These are phyloP conservation scores for Nicotiana attenuata DNA, from an alignment of 257 asterid genomes.

Conservation along the genomic window DNA sequence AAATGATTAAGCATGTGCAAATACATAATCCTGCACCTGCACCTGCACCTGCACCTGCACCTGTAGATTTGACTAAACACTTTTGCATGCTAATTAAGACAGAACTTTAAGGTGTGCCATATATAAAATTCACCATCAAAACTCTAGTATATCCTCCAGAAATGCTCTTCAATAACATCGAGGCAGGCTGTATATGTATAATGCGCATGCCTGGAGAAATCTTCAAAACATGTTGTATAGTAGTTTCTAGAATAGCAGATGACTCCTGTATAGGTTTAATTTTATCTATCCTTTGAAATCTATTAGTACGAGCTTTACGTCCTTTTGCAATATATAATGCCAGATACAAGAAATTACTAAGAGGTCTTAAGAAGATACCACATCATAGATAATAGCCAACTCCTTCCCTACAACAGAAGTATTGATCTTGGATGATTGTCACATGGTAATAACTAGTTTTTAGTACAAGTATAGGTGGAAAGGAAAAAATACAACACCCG, in stretches of 20 bases:
- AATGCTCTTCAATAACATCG: slow-evolving; percentile 49
- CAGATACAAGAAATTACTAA: slow-evolving; percentile 34
- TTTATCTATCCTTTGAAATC: slow-evolving; percentile 44
- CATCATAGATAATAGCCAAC: slow-evolving; percentile 41
- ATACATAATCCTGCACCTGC: not conserved
- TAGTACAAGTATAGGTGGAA: no score
- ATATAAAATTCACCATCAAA: slow-evolving; percentile 31
- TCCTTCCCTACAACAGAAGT: slow-evolving; percentile 34
- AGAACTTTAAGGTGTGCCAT: not conserved
- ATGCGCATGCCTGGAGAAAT: slow-evolving; percentile 30
- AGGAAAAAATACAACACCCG: no score
- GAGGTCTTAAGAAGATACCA: slow-evolving; percentile 37
- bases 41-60: no score
- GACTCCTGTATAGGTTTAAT: slow-evolving; percentile 38
- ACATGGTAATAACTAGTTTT: slow-evolving; percentile 2
- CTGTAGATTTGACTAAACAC: not conserved
- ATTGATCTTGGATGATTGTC: slow-evolving; percentile 47
- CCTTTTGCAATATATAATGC: slow-evolving; percentile 42
- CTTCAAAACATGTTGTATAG: slow-evolving; percentile 31
- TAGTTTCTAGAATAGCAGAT: slow-evolving; percentile 34
- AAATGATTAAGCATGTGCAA: not conserved
- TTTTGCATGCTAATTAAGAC: not conserved
- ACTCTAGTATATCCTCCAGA: slow-evolving; percentile 40
- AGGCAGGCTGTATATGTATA: slow-evolving; percentile 39
- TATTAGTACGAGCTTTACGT: slow-evolving; percentile 32